These are phyloP conservation scores for Helotiales sp. DNA, from an alignment of 2,329 filamentous ascomycete genomes.

Conservation along the genomic window DNA sequence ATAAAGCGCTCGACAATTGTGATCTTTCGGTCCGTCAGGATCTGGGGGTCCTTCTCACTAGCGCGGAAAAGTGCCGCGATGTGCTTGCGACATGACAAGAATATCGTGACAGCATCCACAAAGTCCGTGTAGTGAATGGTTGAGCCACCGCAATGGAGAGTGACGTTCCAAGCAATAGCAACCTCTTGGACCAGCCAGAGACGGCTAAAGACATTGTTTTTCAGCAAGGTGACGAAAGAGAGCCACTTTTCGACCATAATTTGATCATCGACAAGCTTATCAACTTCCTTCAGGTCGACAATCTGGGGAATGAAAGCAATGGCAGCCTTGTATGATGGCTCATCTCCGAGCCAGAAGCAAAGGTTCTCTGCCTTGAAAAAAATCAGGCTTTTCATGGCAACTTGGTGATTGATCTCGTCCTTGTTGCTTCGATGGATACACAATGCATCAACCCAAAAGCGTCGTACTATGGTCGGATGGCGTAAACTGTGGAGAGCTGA, in stretches of 20 bases:
- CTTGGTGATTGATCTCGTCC: slow-evolving; percentile 35
- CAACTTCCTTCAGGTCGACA: slow-evolving; percentile 18
- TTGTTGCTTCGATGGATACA: slow-evolving; percentile 37
- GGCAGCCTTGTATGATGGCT: slow-evolving; percentile 10
- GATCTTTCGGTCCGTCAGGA: slow-evolving; percentile 21
- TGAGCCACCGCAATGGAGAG: slow-evolving; percentile 41
- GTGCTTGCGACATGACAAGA: slow-evolving; percentile 17
- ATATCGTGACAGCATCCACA: slow-evolving; percentile 28
- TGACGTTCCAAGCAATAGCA: slow-evolving; percentile 22
- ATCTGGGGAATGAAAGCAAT: slow-evolving; percentile 22
- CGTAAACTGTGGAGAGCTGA: slow-evolving; percentile 21
- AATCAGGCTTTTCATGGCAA: slow-evolving; percentile 22
- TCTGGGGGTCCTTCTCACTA: slow-evolving; percentile 1
- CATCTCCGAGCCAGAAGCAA: slow-evolving; percentile 30
- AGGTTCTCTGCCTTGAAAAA: slow-evolving; percentile 25
- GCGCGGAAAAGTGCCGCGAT: slow-evolving; percentile 12
- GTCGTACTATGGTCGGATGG: slow-evolving; percentile 4
- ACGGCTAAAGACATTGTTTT: slow-evolving; percentile 26
- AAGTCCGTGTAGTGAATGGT: slow-evolving; percentile 24
- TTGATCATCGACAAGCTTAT: slow-evolving; percentile 19
- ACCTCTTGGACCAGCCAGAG: slow-evolving; percentile 31
- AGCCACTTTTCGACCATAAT: slow-evolving; percentile 14
- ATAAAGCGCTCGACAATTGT: slow-evolving; percentile 24
- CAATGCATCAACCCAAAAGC: slow-evolving; percentile 38
- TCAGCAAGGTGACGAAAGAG: slow-evolving; percentile 18